Conservation (phyloP, 139 green algal species). For the Chlamydomonas sp. region DNA sequence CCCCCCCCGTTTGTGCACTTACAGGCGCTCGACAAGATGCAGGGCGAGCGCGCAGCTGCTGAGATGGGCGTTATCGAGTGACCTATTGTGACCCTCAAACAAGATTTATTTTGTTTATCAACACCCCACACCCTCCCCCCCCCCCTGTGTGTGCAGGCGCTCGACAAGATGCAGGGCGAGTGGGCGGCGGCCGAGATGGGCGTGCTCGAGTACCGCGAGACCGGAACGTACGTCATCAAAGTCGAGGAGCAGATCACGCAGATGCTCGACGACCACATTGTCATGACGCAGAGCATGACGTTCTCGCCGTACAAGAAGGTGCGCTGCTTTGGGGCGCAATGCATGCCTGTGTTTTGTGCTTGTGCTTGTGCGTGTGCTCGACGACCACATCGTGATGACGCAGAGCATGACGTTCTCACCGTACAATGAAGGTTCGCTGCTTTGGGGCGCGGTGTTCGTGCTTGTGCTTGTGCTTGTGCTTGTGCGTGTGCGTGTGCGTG, state of each 20-base stretch:
- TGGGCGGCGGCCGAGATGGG: constrained; percentile 59
- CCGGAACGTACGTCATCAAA: constrained; percentile 72
- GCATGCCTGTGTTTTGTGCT: no score
- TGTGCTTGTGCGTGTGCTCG: no score
- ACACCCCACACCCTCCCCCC: no score
- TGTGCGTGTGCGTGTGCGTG: no score
- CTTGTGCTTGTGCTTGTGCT: no score
- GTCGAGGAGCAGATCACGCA: constrained; percentile 69
- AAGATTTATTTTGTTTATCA: no score
- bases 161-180: constrained; percentile 74
- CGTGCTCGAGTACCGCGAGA: constrained; percentile 69
- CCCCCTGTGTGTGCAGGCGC: no score
- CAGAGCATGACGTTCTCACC: constrained; percentile 56
- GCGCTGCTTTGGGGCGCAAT: no score
- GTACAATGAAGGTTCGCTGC: no score
- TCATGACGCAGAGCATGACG: constrained; percentile 58
- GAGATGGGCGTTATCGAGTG: constrained; percentile 63
- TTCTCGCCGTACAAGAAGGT: constrained; percentile 77
- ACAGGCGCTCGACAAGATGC: constrained; percentile 70
- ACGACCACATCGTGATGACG: constrained; percentile 80
- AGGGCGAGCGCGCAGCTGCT: constrained; percentile 58
- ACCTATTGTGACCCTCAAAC: no score
- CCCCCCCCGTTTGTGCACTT: no score
- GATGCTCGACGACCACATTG: constrained; percentile 79
- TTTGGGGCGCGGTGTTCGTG: no score